A percentile compares a stretch with the other conserved stretches of the same genome.
phyloP scores from a whole-genome alignment of 2,329 filamentous ascomycete species.

The Exophiala sideris region DNA sequence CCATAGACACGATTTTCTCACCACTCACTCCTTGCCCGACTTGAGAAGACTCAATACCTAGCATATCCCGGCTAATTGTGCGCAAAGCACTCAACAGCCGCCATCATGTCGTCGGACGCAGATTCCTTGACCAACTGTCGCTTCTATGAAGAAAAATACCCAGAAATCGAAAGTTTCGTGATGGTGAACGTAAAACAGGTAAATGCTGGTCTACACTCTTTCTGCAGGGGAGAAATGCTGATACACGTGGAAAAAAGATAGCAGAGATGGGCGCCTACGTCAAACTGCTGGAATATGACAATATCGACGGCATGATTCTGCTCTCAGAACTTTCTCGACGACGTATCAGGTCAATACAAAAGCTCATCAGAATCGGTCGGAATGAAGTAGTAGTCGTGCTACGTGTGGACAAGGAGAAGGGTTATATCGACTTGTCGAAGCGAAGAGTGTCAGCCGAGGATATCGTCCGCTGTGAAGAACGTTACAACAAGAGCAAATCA shows the following conservation, averaged over 20 bases:
- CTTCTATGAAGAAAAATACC: constrained; percentile 97
- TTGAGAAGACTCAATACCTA: background rate
- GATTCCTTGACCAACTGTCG: constrained; percentile 90
- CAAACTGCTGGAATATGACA: constrained; percentile 98
- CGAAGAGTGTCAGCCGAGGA: constrained; percentile 96
- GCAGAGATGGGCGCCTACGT: constrained; percentile 99
- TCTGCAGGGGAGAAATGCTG: background rate
- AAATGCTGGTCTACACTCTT: constrained; percentile 20
- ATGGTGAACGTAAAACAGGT: constrained; percentile 99
- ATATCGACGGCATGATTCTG: constrained; percentile 99
- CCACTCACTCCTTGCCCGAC: background rate
- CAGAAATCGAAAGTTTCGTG: constrained; percentile 98
- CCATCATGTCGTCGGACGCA: constrained; percentile 27
- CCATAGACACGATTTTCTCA: background rate
- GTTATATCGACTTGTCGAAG: constrained; percentile 98
- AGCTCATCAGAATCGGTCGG: constrained; percentile 94
- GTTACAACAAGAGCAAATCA: constrained; percentile 99
- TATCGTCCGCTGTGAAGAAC: constrained; percentile 96
- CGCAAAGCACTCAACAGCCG: background rate
- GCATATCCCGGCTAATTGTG: background rate
- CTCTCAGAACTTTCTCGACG: constrained; percentile 95
- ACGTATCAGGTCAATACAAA: constrained; percentile 98
- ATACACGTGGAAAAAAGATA: constrained; percentile 57
- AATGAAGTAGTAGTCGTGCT: constrained; percentile 99
- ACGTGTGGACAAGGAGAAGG: constrained; percentile 98